These are phyloP conservation scores for Gelatoporia subvermispora DNA, from an alignment of 768 basidiomycete species.

Conservation along the genomic window DNA sequence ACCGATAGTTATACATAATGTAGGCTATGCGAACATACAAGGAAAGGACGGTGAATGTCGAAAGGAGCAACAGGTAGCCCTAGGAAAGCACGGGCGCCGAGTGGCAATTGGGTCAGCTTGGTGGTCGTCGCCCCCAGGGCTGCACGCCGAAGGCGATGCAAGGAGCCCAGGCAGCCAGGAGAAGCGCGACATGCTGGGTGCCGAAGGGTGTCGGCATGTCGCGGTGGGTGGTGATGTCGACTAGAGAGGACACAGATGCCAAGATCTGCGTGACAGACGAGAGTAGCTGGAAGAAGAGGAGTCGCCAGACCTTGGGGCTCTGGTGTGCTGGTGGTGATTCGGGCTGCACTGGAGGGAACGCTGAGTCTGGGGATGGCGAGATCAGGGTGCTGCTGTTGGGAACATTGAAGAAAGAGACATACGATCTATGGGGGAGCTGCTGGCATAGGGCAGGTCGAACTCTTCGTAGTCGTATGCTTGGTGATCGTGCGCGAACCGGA, in stretches of 20 bases:
- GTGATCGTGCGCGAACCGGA: slow-evolving; percentile 10
- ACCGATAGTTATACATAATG: slow-evolving; percentile 13
- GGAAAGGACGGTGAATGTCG: not conserved
- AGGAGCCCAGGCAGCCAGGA: slow-evolving; percentile 59
- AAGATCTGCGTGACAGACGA: slow-evolving; percentile 16
- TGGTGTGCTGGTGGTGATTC: slow-evolving; percentile 6
- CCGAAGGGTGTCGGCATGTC: slow-evolving; percentile 56
- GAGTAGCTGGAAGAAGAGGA: slow-evolving; percentile 55
- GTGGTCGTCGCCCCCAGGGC: slow-evolving; percentile 8
- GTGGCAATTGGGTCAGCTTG: not conserved
- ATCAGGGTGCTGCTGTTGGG: no score
- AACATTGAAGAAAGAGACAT: slow-evolving; percentile 1
- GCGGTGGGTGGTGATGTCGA: slow-evolving; percentile 45
- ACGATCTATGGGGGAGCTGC: slow-evolving; percentile 8
- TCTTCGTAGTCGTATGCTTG: slow-evolving; percentile 10
- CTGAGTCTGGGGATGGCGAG: not conserved
- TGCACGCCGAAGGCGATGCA: slow-evolving; percentile 45
- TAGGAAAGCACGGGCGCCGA: not conserved
- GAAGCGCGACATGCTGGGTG: slow-evolving; percentile 58
- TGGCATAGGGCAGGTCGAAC: not conserved
- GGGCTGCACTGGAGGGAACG: not conserved
- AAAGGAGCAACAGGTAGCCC: not conserved
- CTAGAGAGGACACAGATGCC: slow-evolving; percentile 37
- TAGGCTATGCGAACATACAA: not conserved
- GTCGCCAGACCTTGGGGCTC: slow-evolving; percentile 35